A percentile compares a stretch with the other conserved stretches of the same genome.
phyloP scores from a whole-genome alignment of 352 stramenopile genomes.

The Pythium utonaiense region DNA sequence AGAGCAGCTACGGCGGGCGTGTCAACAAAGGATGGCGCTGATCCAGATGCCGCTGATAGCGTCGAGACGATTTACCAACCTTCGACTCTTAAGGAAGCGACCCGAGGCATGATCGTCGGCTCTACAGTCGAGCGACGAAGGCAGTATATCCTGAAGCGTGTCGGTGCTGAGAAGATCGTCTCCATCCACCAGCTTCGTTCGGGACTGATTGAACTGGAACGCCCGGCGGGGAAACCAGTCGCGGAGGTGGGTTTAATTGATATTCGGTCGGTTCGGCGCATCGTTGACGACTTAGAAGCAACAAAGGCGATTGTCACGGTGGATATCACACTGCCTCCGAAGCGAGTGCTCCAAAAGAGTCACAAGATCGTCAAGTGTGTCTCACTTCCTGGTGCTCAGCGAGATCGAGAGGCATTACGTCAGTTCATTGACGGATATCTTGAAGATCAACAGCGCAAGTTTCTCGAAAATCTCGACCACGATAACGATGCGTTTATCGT shows the following conservation, averaged over 20 bases:
- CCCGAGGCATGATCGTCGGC: slow-evolving; percentile 42
- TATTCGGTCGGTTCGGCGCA: slow-evolving; percentile 60
- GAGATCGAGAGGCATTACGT: slow-evolving; percentile 41
- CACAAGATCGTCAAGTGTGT: slow-evolving; percentile 68
- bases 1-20: not conserved
- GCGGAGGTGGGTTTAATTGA: slow-evolving; percentile 40
- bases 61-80: slow-evolving; percentile 29
- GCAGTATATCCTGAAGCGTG: slow-evolving; percentile 54
- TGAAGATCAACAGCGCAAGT: slow-evolving; percentile 63
- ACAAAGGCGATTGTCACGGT: slow-evolving; percentile 46
- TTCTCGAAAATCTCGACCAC: slow-evolving; percentile 47
- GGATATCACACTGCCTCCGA: slow-evolving; percentile 65
- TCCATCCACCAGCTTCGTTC: slow-evolving; percentile 64
- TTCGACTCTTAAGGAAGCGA: slow-evolving; percentile 55
- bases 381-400: slow-evolving; percentile 48
- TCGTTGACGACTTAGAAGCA: slow-evolving; percentile 58
- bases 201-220: slow-evolving; percentile 50
- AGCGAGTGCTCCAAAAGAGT: slow-evolving; percentile 61
- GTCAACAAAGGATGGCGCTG: not conserved
- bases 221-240: slow-evolving; percentile 18
- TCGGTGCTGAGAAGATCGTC: slow-evolving; percentile 59
- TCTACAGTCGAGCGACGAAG: slow-evolving; percentile 51
- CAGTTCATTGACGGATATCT: slow-evolving; percentile 62
- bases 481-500: slow-evolving; percentile 63
- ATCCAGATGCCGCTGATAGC: not conserved